phyloP scores from a whole-genome alignment of 371 early-diverging fungal genomes.

The Lichtheimia hyalospora region DNA sequence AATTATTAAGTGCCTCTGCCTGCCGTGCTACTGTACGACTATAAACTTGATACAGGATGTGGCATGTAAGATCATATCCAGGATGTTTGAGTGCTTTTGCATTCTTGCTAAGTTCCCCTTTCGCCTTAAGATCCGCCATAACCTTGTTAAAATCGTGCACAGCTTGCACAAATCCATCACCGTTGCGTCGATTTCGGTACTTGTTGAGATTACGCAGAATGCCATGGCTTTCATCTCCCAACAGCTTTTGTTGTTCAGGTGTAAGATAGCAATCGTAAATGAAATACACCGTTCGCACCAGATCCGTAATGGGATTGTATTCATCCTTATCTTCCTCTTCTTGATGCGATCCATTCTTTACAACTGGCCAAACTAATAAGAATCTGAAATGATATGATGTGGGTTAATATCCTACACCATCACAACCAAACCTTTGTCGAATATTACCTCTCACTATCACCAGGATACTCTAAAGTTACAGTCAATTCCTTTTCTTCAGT shows the following conservation, averaged over 20 bases:
- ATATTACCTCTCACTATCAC: constrained; percentile 38
- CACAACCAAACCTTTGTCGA: neutral
- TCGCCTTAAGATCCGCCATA: constrained; percentile 39
- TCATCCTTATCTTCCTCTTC: constrained; percentile 68
- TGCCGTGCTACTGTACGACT: constrained; percentile 84
- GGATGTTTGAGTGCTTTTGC: constrained; percentile 45
- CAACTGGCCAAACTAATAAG: constrained; percentile 38
- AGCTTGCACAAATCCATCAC: constrained; percentile 67
- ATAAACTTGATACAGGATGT: constrained; percentile 88
- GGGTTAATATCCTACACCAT: no score
- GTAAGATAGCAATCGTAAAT: constrained; percentile 68
- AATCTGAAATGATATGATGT: constrained; percentile 18
- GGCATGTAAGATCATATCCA: constrained; percentile 74
- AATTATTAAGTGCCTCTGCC: constrained; percentile 79
- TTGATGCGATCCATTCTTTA: constrained; percentile 26
- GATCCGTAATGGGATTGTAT: constrained; percentile 80
- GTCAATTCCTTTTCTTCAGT: constrained; percentile 21
- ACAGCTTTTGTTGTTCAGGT: constrained; percentile 43
- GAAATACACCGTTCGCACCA: constrained; percentile 66
- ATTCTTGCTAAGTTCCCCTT: constrained; percentile 37
- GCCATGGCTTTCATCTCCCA: constrained; percentile 72
- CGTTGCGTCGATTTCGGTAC: constrained; percentile 72
- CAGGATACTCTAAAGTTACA: constrained; percentile 42
- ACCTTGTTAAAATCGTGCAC: constrained; percentile 74
- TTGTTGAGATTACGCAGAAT: constrained; percentile 78